A percentile compares a stretch with the other conserved stretches of the same genome.
These are phyloP conservation scores for Marvania coccoides DNA, from an alignment of 139 green algal genomes.

Conservation along the genomic window DNA sequence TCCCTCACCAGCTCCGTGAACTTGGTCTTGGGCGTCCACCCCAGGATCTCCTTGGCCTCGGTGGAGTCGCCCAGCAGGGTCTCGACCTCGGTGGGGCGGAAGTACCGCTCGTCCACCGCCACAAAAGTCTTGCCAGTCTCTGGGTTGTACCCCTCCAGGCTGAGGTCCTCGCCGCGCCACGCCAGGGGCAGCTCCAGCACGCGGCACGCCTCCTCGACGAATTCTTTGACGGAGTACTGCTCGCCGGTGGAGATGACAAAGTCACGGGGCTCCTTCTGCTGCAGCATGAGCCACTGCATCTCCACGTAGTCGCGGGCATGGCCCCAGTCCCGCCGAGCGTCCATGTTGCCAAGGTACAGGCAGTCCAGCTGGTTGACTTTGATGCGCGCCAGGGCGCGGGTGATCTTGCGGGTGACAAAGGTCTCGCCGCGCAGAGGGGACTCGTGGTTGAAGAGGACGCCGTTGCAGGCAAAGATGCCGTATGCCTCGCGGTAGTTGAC, in stretches of 20 bases:
- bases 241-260: conserved; percentile 66
- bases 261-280: conserved; percentile 59
- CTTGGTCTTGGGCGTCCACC: conserved; percentile 43
- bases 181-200: conserved; percentile 25
- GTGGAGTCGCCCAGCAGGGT: conserved; percentile 54
- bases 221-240: conserved; percentile 38
- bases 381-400: conserved; percentile 47
- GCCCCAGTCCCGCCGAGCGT: conserved; percentile 74
- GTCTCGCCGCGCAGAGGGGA: conserved; percentile 61
- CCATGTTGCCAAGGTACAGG: conserved; percentile 69
- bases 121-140: conserved; percentile 22
- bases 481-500: conserved; percentile 74
- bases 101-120: conserved; percentile 44
- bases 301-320: conserved; percentile 73
- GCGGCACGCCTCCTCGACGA: conserved; percentile 38
- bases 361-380: conserved; percentile 36
- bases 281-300: conserved; percentile 73
- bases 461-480: conserved; percentile 68
- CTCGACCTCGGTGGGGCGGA: conserved; percentile 70
- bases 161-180: conserved; percentile 40
- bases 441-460: conserved; percentile 84
- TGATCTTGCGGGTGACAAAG: conserved; percentile 79
- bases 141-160: neutral
- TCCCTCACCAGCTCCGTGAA: conserved; percentile 55
- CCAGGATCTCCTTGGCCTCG: conserved; percentile 47